phyloP scores from a whole-genome alignment of 164 flowering plant species.

The Nelumbo lutea region DNA sequence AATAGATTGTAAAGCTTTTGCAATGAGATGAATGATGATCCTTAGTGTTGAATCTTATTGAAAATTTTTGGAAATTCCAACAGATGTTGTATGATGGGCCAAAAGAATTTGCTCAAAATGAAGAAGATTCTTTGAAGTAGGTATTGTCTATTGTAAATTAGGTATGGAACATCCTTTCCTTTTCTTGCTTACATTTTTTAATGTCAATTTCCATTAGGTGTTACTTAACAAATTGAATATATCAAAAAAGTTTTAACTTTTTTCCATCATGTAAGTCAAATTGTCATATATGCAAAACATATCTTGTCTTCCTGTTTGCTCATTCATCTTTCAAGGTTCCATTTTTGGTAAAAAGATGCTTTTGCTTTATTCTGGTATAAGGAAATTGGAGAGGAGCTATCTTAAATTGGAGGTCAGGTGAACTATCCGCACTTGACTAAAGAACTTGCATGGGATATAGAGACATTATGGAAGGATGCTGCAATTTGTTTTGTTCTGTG shows the following conservation, averaged over 20 bases:
- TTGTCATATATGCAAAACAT: not conserved
- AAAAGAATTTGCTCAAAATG: constrained; percentile 80
- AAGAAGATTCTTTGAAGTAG: constrained; percentile 56
- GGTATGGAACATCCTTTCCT: constrained; percentile 41
- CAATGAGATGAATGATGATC: constrained; percentile 1
- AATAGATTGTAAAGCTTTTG: not conserved
- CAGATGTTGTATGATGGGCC: constrained; percentile 88
- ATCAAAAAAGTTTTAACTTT: not conserved
- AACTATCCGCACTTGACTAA: constrained; percentile 74
- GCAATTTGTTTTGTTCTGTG: constrained; percentile 36
- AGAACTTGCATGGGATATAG: constrained; percentile 81
- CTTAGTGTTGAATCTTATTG: constrained; percentile 4
- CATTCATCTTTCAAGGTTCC: no score
- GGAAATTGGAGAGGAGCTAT: constrained; percentile 87
- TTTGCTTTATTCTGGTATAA: constrained; percentile 22
- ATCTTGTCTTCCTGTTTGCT: no score
- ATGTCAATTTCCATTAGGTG: not conserved
- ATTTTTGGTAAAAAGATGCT: constrained; percentile 6
- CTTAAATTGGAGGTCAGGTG: constrained; percentile 77
- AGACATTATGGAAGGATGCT: constrained; percentile 88
- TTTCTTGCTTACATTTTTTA: not conserved
- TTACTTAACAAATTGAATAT: not conserved
- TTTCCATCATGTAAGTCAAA: not conserved
- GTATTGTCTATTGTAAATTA: constrained; percentile 63
- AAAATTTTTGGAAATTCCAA: constrained; percentile 13